Evolutionary conservation across 768 basidiomycete genomes (phyloP), one percentile per base, ranked within the genome.

Genomic region (Termitomyces sp.): DNA sequence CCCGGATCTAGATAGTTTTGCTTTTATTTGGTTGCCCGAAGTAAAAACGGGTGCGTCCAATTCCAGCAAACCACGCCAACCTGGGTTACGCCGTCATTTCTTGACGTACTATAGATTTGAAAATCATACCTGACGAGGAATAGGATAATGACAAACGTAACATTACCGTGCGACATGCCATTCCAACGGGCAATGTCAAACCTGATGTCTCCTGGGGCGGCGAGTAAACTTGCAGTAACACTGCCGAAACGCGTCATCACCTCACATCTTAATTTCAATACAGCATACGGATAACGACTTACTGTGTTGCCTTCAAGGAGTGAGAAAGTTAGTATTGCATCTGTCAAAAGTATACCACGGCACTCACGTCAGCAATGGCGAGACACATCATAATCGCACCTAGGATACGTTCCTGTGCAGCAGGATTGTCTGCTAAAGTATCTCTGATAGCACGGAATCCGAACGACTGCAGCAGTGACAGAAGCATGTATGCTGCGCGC

Each of bases 151-250:
- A 82, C 80, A 56, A 84, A 73, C 3, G 87, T 84, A 65, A 90
- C 85, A 64, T 91, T 92, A 34, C 89, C 90, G 62, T 91, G 89
- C 0, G 84, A 87, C 76, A 82, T 86, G 27, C 76, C 66, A 68
- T 90, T 91, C 90, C 89, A 92, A 14, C 66, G 63, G 8, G 66
- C 67, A 35, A 81, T 73, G 27, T 75, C 71, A 57, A 77, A 84
- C 47, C 76, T 77, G 59, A 89, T 68, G 27, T 80, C 73, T 34
- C 69, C 62, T 0, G 90, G 90, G 29, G 90, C 78, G 8, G 80
- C 80, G 38, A 82, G 53, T 63, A 84, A 78, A 16, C 85, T 83
- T 32, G 75, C 77, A 17, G 73, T 65, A 59, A 91, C 80, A 65
- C 90, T 91, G 59, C 87, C 57, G 52, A 53, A 44, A n/a, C 16